Conservation (phyloP, 768 basidiomycete genomes). For the Gymnopilus dilepis region DNA sequence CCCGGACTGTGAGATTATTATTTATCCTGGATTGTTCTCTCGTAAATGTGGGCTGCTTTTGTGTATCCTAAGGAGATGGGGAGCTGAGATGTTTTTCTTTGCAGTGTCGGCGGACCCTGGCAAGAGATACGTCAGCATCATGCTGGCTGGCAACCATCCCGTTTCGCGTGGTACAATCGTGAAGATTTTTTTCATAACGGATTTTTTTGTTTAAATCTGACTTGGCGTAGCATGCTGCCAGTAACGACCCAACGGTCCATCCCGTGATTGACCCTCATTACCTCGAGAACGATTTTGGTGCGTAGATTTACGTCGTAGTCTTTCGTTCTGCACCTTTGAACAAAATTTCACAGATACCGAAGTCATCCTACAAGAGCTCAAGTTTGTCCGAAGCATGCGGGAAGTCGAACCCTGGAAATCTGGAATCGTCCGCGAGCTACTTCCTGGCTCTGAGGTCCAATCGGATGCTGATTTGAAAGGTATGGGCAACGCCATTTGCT, state of each 20-base stretch:
- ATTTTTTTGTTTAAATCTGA: background rate
- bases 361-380: conserved; percentile 37
- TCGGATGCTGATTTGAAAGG: conserved; percentile 35
- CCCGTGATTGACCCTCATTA: conserved; percentile 47
- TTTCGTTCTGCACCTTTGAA: background rate
- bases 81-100: too few relatives aligned
- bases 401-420: conserved; percentile 33
- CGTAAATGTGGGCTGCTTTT: conserved; percentile 14
- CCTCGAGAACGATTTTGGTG: conserved; percentile 46
- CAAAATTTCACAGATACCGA: conserved; percentile 32
- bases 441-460: conserved; percentile 36
- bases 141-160: conserved; percentile 44
- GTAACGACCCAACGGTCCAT: conserved; percentile 35
- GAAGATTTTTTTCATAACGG: conserved; percentile 16
- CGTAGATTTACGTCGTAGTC: background rate
- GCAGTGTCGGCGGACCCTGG: conserved; percentile 40
- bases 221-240: conserved; percentile 31
- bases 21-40: conserved; percentile 26
- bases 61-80: too few relatives aligned
- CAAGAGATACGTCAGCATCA: conserved; percentile 49
- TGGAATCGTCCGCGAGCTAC: conserved; percentile 26
- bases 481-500: conserved; percentile 3
- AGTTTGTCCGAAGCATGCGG: conserved; percentile 32
- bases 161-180: conserved; percentile 58
- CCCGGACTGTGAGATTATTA: conserved; percentile 34